Conservation (phyloP, 306 rosid genomes). For the Mucuna pruriens region DNA sequence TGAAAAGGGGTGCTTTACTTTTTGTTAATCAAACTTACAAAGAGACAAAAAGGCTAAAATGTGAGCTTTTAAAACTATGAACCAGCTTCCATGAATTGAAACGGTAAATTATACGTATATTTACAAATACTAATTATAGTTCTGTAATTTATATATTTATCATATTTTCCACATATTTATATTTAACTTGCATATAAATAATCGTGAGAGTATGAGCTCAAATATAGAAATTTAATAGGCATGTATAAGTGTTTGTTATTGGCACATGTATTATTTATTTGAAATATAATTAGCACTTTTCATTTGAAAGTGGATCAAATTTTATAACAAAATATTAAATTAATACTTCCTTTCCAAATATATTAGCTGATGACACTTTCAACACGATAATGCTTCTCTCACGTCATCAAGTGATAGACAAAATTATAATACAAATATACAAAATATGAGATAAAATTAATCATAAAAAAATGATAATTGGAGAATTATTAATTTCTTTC, state of each 20-base stretch:
- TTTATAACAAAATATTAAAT: neutral
- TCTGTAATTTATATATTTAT: neutral
- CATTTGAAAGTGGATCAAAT: neutral
- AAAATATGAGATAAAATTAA: neutral
- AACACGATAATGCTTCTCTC: neutral
- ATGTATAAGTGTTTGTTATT: too few species aligned
- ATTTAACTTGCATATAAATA: neutral
- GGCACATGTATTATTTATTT: too few species aligned
- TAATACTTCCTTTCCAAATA: neutral
- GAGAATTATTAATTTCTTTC: neutral
- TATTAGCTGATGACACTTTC: neutral
- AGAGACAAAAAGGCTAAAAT: constrained; percentile 12
- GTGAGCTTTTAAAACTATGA: neutral
- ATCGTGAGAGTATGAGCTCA: neutral
- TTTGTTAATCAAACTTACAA: constrained; percentile 16
- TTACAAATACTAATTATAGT: too few species aligned
- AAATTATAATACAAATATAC: neutral
- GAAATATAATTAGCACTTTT: neutral
- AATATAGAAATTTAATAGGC: neutral
- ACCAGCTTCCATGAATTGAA: constrained; percentile 1
- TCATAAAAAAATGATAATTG: neutral
- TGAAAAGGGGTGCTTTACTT: constrained; percentile 35
- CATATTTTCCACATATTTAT: neutral
- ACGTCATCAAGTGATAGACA: neutral
- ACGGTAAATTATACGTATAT: neutral